A percentile compares a stretch with the other conserved stretches of the same genome.
Evolutionary conservation across 495 filamentous ascomycete genomes (phyloP).

Genomic region (Aspergillus campestris): DNA sequence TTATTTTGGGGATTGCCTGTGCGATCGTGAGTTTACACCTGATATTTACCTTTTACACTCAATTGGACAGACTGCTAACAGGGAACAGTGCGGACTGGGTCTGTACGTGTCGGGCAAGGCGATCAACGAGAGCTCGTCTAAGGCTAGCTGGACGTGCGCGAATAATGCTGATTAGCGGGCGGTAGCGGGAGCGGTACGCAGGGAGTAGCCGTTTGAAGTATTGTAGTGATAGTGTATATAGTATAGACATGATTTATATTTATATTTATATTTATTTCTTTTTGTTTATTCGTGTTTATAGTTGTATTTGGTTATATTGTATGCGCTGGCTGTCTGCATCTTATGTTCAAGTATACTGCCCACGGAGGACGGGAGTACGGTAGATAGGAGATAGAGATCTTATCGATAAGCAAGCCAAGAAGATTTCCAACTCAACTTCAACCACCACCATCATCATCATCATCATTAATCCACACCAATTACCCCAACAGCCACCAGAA

Average conservation of each 20-base stretch:
- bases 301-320: too few species aligned
- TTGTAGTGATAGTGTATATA: too few species aligned
- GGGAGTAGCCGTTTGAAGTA: too few species aligned
- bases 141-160: constrained; percentile 17
- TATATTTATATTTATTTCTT: too few species aligned
- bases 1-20: constrained; percentile 24
- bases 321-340: too few species aligned
- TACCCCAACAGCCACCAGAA: neutral
- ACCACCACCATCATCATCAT: neutral
- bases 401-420: constrained; percentile 2
- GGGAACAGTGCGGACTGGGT: constrained; percentile 18
- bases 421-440: neutral
- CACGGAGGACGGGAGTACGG: too few species aligned
- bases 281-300: too few species aligned
- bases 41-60: too few species aligned
- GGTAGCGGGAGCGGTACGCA: too few species aligned
- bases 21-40: constrained; percentile 20
- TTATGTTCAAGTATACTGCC: too few species aligned
- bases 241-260: too few species aligned
- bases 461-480: neutral
- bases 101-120: constrained; percentile 23
- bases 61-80: neutral
- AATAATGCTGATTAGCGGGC: constrained; percentile 10
- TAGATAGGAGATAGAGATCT: neutral
- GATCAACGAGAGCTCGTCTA: constrained; percentile 11